These are phyloP conservation scores for Ustilago hordei DNA, from an alignment of 1,284 basidiomycete species.

Conservation along the genomic window DNA sequence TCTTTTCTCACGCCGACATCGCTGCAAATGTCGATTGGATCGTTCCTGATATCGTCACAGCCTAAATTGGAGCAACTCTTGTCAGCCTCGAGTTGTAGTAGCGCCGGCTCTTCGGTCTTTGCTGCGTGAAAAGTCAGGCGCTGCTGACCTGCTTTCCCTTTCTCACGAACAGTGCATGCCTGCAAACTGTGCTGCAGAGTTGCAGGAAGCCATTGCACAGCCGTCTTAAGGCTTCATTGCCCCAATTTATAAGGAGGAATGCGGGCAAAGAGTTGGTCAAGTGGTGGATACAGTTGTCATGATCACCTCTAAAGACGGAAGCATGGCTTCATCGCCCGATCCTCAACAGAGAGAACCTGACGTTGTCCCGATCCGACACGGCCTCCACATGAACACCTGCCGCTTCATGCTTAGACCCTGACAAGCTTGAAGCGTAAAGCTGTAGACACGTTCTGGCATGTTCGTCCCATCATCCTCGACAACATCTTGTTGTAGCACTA, in stretches of 20 bases:
- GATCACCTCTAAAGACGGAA: too few species aligned
- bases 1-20: background rate
- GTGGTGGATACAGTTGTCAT: too few species aligned
- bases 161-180: background rate
- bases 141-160: background rate
- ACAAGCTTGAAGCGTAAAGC: background rate
- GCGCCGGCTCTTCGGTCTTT: background rate
- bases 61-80: background rate
- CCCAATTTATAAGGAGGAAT: background rate
- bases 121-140: background rate
- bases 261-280: too few species aligned
- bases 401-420: background rate
- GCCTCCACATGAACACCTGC: constrained; percentile 3
- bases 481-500: too few species aligned
- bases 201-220: background rate
- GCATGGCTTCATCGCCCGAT: background rate
- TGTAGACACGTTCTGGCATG: background rate
- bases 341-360: background rate
- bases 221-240: background rate
- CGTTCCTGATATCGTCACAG: background rate
- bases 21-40: background rate
- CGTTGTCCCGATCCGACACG: background rate
- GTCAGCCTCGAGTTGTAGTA: background rate
- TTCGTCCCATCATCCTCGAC: background rate
- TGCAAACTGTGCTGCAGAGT: background rate